Base-by-base conservation (phyloP, 371 early-diverging fungal species). In the Nematocida ausubeli region DNA sequence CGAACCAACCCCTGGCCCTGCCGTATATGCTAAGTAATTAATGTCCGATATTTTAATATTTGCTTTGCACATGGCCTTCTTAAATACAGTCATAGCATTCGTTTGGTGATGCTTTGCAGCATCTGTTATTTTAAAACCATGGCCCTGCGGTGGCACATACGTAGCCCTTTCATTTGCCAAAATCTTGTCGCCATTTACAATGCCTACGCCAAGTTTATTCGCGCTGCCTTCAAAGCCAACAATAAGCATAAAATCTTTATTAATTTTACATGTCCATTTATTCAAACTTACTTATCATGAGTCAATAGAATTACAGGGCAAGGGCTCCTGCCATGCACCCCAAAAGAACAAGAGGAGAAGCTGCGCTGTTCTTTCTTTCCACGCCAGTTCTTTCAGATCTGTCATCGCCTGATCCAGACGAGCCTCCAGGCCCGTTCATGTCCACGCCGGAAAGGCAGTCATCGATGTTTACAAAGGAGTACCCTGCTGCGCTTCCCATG, bases 1-100 rank as follows among this genome's bases (percentile, higher is more conserved):
- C n/a, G 92, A 92, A 0, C 92, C 95, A 95, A 99, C 96, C 7
- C 99, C 99, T 9, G 99, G 99, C 0, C 98, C 92, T 89, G 95
- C 93, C 22, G 99, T 99, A 84, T 91, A 99, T 85, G 94, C 92
- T 52, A 99, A 91, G 34, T 91, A 90, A 83, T 94, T 91, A 57
- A 98, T 88, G 52, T 95, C 93, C 9, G 86, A 70, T 16, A 88
- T 87, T 24, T 86, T 86, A 50, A 97, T 80, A 0, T 88, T 86
- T 24, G 95, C 93, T 28, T 89, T 90, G 22, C 85, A 84, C 49
- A 98, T 82, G 14, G 96, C 93, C 60, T 90, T 84, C 69, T 89
- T 85, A 47, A 95, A 85, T 3, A 98, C 89, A 30, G 78, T 80
- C 5, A 96, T 70, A 70, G 95, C 90, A 68, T 91, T 87, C 51